Conservation (phyloP, 305 asterid species). For the Fraxinus velutina region DNA sequence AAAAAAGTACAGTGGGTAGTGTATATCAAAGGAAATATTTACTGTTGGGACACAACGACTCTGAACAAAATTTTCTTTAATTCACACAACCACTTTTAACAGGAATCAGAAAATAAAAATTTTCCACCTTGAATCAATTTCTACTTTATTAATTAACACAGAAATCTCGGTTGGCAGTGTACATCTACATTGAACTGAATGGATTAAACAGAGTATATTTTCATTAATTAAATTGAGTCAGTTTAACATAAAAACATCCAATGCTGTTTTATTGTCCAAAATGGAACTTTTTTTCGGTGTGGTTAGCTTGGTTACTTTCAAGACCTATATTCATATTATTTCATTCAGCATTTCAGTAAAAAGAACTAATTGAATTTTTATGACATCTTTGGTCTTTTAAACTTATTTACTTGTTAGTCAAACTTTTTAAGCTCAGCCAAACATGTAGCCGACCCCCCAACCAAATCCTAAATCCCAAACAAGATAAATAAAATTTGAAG, state of each 20-base stretch:
- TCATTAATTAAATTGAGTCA: neutral
- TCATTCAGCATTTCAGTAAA: neutral
- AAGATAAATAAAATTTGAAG: neutral
- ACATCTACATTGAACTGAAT: neutral
- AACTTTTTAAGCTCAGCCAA: neutral
- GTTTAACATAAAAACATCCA: neutral
- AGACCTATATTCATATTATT: neutral
- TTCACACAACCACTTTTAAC: neutral
- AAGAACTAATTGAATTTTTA: neutral
- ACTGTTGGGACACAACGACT: neutral
- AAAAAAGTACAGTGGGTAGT: neutral
- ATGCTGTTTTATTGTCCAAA: neutral
- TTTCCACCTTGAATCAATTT: neutral
- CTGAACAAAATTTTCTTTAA: neutral
- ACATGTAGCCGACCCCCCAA: neutral
- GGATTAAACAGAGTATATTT: neutral
- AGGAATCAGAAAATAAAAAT: neutral
- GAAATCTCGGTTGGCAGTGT: neutral
- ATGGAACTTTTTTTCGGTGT: neutral
- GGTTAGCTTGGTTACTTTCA: neutral
- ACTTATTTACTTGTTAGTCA: neutral
- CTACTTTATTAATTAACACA: neutral
- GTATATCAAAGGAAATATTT: neutral
- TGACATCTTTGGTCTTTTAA: neutral
- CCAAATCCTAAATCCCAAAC: neutral